These are phyloP conservation scores for Samsoniella hepiali DNA, from an alignment of 2,329 filamentous ascomycete genomes.

Conservation along the genomic window DNA sequence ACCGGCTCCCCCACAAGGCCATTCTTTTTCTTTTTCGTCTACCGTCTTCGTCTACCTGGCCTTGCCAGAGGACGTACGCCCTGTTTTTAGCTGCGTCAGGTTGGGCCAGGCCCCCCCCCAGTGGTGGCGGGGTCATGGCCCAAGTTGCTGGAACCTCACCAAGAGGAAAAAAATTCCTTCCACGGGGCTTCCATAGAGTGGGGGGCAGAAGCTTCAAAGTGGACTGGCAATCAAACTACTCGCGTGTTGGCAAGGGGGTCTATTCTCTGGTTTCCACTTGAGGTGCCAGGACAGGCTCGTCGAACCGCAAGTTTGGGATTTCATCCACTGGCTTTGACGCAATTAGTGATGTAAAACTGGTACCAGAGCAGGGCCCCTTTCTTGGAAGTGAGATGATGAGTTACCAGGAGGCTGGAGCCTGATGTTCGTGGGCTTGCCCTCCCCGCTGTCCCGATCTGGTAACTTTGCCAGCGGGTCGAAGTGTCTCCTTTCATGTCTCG, in stretches of 20 bases:
- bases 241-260: slow-evolving; percentile 6
- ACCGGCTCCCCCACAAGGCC: slow-evolving; percentile 5
- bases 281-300: background rate
- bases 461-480: slow-evolving; percentile 2
- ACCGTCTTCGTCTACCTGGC: background rate
- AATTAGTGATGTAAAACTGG: background rate
- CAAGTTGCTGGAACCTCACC: background rate
- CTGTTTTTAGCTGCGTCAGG: slow-evolving; percentile 1
- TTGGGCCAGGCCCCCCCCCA: background rate
- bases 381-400: background rate
- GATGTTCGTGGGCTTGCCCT: background rate
- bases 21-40: background rate
- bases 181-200: slow-evolving; percentile 13
- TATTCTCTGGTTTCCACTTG: slow-evolving; percentile 1
- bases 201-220: slow-evolving; percentile 5
- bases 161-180: background rate
- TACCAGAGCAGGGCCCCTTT: background rate
- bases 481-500: background rate
- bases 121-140: background rate
- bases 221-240: slow-evolving; percentile 17
- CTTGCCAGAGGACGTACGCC: background rate
- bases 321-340: background rate
- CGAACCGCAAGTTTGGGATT: background rate
- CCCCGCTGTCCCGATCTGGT: slow-evolving; percentile 11
- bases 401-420: background rate